Base-by-base conservation (phyloP, 1,139 yeast genomes). In the Candida neerlandica region DNA sequence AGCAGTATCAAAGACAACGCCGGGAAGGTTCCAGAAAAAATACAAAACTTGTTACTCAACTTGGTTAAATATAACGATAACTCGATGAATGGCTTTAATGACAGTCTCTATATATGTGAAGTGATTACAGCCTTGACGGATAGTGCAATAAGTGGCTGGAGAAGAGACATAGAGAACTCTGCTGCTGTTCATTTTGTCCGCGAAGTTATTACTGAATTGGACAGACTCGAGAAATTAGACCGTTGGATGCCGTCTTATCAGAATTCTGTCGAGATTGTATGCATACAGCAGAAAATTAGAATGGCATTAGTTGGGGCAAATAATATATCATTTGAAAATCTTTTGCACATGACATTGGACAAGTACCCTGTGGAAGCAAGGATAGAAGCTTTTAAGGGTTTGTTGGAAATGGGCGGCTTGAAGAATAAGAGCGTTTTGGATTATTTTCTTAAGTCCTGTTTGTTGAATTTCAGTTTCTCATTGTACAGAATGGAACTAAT, bases 41-140 rank as follows among this genome's bases (percentile, higher is more conserved):
- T 90, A 7, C 82, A 82, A 58, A 71, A 75, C 39, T 80, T 94
- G 48, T 58, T 95, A 41, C 69, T 91, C 46, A 91, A 86, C 58
- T 69, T 92, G 51, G 73, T 94, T 51, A 81, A 89, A 52, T 92
- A 84, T 67, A 94, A 92, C 62, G 98, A 94, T 59, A 95, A 94
- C 62, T 77, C 90, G 9, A 86, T 80, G 59, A 94, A 95, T 62
- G 76, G 77, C 12, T 94, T 81, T 64, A 83, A 86, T 46, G 99
- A 94, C 63, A 77, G 86, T 43, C 80, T 73, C 58, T 94, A 89
- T 58, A 65, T 91, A 6, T 70, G 85, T 4, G 74, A 75, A 1
- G 67, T 94, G 53, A 76, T 94, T 5, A 66, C 71, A 23, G 74
- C 89, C 2, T 71, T 89, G 6, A 81, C 84, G 0, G 64, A 63